A percentile compares a stretch with the other conserved stretches of the same genome.
These are phyloP conservation scores for Flueggea neowawraea DNA, from an alignment of 441 rosid genomes.

Conservation along the genomic window DNA sequence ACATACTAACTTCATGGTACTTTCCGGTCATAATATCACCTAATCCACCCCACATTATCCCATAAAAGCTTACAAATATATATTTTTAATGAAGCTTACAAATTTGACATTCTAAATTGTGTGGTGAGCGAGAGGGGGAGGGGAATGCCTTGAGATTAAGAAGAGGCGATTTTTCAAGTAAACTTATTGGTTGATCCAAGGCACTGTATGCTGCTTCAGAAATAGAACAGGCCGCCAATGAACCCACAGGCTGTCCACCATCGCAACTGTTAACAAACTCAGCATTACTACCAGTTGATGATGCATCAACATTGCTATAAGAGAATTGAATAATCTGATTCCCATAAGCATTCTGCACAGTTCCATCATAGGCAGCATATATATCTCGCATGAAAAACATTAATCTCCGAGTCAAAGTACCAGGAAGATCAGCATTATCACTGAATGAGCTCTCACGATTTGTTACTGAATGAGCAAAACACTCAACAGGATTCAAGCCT, in stretches of 20 bases:
- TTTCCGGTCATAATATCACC: too few species aligned
- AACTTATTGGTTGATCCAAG: conserved; percentile 90
- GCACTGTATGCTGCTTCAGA: conserved; percentile 99
- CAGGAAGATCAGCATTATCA: conserved; percentile 98
- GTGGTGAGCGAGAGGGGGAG: conserved; percentile 17
- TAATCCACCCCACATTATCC: too few species aligned
- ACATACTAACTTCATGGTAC: too few species aligned
- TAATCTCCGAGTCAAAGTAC: conserved; percentile 78
- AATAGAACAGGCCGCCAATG: conserved; percentile 81
- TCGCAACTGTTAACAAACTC: conserved; percentile 15
- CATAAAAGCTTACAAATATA: too few species aligned
- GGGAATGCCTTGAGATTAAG: conserved; percentile 82
- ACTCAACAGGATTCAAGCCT: conserved; percentile 86
- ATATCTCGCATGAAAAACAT: conserved; percentile 95
- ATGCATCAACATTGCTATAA: conserved; percentile 35
- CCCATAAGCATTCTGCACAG: conserved; percentile 86
- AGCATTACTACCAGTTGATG: conserved; percentile 3
- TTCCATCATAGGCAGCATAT: conserved; percentile 77
- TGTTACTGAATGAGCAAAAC: conserved; percentile 88
- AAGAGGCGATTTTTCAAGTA: conserved; percentile 89
- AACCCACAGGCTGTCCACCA: conserved; percentile 83
- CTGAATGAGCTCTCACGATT: conserved; percentile 86
- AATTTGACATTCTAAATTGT: background rate
- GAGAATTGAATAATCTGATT: conserved; percentile 78
- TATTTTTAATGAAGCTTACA: background rate